A percentile compares a stretch with the other conserved stretches of the same genome.
Conservation (phyloP, 2,329 filamentous ascomycete species). For the Seiridium unicorne region DNA sequence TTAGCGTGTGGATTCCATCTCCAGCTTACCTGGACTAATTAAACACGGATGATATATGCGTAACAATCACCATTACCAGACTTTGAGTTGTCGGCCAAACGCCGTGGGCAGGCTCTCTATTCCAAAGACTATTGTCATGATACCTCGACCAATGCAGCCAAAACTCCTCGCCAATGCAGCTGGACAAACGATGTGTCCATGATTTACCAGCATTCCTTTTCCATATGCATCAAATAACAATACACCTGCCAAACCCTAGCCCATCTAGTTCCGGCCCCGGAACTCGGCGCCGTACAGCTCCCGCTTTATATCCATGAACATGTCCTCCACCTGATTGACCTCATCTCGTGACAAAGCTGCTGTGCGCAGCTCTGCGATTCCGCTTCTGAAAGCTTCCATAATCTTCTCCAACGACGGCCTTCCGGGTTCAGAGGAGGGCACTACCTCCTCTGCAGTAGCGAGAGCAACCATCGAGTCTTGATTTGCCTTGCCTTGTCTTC, state of each 20-base stretch:
- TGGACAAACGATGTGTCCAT: neutral
- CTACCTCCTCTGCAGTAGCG: slow-evolving; percentile 12
- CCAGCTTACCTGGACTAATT: too few species aligned
- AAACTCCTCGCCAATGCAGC: slow-evolving; percentile 4
- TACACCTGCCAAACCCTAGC: neutral
- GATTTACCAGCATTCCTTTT: neutral
- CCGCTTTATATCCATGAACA: slow-evolving; percentile 75
- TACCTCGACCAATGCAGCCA: neutral
- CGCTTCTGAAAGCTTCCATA: slow-evolving; percentile 49
- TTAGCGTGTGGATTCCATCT: too few species aligned
- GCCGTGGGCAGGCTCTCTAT: neutral
- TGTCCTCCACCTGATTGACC: slow-evolving; percentile 70
- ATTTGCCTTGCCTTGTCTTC: neutral
- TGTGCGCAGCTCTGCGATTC: slow-evolving; percentile 58
- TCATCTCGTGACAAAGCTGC: slow-evolving; percentile 62
- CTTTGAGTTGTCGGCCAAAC: too few species aligned
- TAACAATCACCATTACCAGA: too few species aligned
- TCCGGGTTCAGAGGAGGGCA: slow-evolving; percentile 16
- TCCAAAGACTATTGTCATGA: neutral
- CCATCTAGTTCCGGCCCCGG: slow-evolving; percentile 39
- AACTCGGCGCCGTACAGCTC: slow-evolving; percentile 70
- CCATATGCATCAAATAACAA: neutral
- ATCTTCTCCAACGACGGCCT: slow-evolving; percentile 45
- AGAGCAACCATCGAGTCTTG: neutral
- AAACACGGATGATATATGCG: too few species aligned